Base-by-base conservation (phyloP, 2,329 filamentous ascomycete genomes). In the Ophiosphaerella korrae region DNA sequence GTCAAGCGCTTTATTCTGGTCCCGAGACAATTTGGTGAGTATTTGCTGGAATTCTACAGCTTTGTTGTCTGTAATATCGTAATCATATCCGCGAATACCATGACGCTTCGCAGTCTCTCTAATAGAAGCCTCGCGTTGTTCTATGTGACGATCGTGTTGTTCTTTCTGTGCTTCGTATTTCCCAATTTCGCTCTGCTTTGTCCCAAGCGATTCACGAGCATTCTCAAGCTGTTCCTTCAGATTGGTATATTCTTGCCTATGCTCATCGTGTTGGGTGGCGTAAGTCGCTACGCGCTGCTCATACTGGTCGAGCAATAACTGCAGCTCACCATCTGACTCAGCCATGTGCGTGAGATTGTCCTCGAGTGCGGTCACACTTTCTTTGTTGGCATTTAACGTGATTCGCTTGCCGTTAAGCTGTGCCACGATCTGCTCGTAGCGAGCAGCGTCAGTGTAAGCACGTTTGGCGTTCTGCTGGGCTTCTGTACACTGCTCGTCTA, bases 111-210 rank as follows among this genome's bases (percentile, higher is more conserved):
- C 91, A 33, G 90, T 86, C 50, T 92, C 87, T 57, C 87, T 90
- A 48, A 97, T 85, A 71, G 96, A 82, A 8, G 83, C 80, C 64
- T 88, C 82, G 34, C 93, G 88, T 38, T 83, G 79, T 60, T 84
- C 79, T 3, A 96, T 71, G 58, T 97, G 89, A 3, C 88, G 84
- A 68, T 97, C 90, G 68, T 94, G 90, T 63, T 88, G 90, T 55
- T 90, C 88, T 75, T 93, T 92, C 68, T 96, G 88, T 2, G 92
- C 93, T 72, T 94, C 85, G 61, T 88, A 86, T 60, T 88, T 90
- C 37, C 93, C 93, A 62, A 85, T 82, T 61, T 92, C 88, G 1
- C 70, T 78, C 52, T 82, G 77, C 58, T 82, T 81, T n/a, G 57
- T 55, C 43, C 75, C 77, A 11, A 78, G 66, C 7, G 66, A 57